These are phyloP conservation scores for Phytopythium sindhum DNA, from an alignment of 352 stramenopile genomes.

Conservation along the genomic window DNA sequence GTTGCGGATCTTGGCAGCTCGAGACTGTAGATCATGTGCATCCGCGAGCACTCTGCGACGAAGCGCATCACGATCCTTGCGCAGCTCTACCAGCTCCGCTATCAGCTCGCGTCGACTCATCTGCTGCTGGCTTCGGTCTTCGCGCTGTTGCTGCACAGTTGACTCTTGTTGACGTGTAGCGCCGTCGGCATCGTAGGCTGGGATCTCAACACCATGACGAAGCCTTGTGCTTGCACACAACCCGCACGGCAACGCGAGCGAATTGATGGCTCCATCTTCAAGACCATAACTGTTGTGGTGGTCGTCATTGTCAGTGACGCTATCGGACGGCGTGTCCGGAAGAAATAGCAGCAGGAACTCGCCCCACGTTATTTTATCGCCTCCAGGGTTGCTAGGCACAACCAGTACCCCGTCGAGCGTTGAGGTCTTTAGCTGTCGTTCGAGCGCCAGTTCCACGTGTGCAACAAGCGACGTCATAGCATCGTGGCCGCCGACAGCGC, in stretches of 20 bases:
- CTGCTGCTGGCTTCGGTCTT: neutral
- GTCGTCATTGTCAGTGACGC: neutral
- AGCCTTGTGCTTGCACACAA: neutral
- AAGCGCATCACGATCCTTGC: conserved; percentile 44
- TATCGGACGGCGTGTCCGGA: conserved; percentile 20
- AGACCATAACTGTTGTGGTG: neutral
- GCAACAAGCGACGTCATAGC: conserved; percentile 30
- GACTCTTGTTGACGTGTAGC: neutral
- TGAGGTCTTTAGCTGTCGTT: neutral
- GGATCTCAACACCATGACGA: neutral
- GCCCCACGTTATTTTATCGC: conserved; percentile 58
- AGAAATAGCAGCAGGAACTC: conserved; percentile 75
- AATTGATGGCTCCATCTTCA: neutral
- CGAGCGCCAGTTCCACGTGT: conserved; percentile 31
- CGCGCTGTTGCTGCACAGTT: neutral
- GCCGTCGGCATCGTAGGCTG: neutral
- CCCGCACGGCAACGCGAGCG: neutral
- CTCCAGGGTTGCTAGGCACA: neutral
- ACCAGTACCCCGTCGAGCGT: conserved; percentile 7
- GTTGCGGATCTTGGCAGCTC: conserved; percentile 29
- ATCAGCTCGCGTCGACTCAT: conserved; percentile 19
- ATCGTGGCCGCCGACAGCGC: conserved; percentile 29
- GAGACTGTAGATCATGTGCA: conserved; percentile 36
- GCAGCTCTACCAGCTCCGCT: conserved; percentile 26
- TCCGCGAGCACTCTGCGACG: conserved; percentile 34